Evolutionary conservation across 306 rosid species (phyloP).

Genomic region (Quillaja saponaria): DNA sequence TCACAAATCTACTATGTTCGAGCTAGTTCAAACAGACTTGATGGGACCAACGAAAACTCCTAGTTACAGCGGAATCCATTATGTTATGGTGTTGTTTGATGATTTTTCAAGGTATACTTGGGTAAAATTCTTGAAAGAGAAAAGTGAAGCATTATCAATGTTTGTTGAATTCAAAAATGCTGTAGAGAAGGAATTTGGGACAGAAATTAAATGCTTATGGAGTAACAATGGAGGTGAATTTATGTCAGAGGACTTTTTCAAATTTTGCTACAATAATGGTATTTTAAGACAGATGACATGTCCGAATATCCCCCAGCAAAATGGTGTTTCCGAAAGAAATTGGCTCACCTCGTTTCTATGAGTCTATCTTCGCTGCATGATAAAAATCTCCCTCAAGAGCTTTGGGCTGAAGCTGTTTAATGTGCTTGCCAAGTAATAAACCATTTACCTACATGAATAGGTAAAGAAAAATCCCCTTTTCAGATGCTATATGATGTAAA

Average conservation of each 20-base stretch:
- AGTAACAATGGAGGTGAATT: not conserved
- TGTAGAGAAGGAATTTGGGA: not conserved
- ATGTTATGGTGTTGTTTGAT: not conserved
- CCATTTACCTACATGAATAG: not conserved
- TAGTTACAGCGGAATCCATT: not conserved
- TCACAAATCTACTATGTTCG: not conserved
- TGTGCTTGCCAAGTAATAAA: not conserved
- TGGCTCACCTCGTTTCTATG: not conserved
- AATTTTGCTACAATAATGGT: not conserved
- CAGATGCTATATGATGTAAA: not conserved
- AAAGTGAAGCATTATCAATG: not conserved
- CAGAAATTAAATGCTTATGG: not conserved
- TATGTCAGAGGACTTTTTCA: not conserved
- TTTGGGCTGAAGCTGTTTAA: slow-evolving; percentile 2
- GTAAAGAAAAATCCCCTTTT: not conserved
- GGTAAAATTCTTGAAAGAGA: no score
- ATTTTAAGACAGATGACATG: not conserved
- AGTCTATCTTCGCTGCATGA: slow-evolving; percentile 4
- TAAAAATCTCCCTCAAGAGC: not conserved
- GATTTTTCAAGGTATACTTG: no score
- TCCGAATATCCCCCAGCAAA: not conserved
- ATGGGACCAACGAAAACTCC: not conserved
- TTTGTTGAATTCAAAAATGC: not conserved
- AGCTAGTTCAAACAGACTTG: not conserved
- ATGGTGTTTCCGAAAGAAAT: not conserved